Evolutionary conservation across 345 rosid species (phyloP), one percentile per base, ranked within the genome.

Genomic region (Hibiscus tridactylites): DNA sequence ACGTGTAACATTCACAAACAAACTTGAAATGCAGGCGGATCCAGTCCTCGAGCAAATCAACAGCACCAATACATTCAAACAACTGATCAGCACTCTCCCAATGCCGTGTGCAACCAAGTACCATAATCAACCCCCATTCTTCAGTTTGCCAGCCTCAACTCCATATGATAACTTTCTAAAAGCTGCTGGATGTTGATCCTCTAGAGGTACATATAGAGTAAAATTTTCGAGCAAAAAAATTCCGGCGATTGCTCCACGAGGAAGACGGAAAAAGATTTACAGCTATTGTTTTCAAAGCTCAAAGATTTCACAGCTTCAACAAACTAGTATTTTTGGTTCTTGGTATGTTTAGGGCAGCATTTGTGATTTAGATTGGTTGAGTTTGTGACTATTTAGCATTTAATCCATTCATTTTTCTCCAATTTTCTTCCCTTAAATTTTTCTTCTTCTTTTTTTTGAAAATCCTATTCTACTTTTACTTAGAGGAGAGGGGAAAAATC

Each of bases 81-180:
- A 64, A 47, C 13, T 79, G 0, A 1, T 12, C 0, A 71, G 49
- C 70, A 28, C 59, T 6, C 42, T 75, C 4, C 77, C 84, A 13
- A 46, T 68, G 75, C 79, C 58, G 19, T 84, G 90, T 72, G 76
- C 82, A 11, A 71, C 82, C 0, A 89, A 80, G 74, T 80, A 65
- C 74, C 86, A 84, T 59, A 77, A 79, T 15, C 81, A 81, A 57
- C 80, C 80, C 2, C 75, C 72, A 74, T 53, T 37, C 67, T 82
- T 86, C 79, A 77, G 76, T 70, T 75, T 90, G 65, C 96, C 96
- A 0, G 84, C 88, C 12, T 81, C 88, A 28, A 84, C 87, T 72
- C 96, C 96, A 15, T 90, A 73, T 3, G 92, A 90, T 71, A 78
- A 86, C 79, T 90, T 90, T 56, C 79, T 90, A 59, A 90, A 88